A percentile compares a stretch with the other conserved stretches of the same genome.
These are phyloP conservation scores for Kingdonia uniflora DNA, from an alignment of 164 flowering plant species.

Conservation along the genomic window DNA sequence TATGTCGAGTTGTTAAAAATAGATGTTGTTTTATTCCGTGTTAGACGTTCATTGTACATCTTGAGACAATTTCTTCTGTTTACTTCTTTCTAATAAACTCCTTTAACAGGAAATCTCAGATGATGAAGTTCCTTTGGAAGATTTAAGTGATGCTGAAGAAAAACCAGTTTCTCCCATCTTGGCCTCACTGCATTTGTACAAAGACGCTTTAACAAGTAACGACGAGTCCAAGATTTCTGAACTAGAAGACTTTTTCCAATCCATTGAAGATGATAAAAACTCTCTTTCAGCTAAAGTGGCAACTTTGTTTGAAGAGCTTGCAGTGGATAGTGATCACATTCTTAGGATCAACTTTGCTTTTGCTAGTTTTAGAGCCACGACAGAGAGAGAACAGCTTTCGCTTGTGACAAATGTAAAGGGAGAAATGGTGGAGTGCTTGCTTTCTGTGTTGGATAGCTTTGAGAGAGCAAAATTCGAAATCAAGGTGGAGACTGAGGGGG, in stretches of 20 bases:
- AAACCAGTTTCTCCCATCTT: slow-evolving; percentile 26
- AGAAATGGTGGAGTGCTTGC: slow-evolving; percentile 60
- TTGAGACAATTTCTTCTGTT: too few relatives aligned
- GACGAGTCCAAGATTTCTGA: slow-evolving; percentile 28
- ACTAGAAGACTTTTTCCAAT: slow-evolving; percentile 39
- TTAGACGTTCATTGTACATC: too few relatives aligned
- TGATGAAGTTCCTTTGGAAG: slow-evolving; percentile 33
- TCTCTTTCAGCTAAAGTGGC: slow-evolving; percentile 39
- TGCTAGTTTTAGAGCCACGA: too few relatives aligned
- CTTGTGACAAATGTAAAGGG: slow-evolving; percentile 60
- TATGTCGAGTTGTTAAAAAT: too few relatives aligned
- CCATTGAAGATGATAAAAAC: slow-evolving; percentile 61
- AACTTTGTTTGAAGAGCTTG: slow-evolving; percentile 21
- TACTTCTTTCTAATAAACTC: too few relatives aligned
- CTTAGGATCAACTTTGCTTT: too few relatives aligned
- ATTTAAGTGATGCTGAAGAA: slow-evolving; percentile 39
- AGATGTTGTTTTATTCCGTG: slow-evolving; percentile 30
- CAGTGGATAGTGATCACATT: too few relatives aligned
- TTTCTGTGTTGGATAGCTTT: slow-evolving; percentile 74
- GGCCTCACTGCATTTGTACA: slow-evolving; percentile 34
- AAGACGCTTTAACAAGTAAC: too few relatives aligned
- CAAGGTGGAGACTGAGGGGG: slow-evolving; percentile 67
- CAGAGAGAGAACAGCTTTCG: slow-evolving; percentile 24
- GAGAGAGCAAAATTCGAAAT: slow-evolving; percentile 76
- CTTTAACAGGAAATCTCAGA: neutral